These are phyloP conservation scores for Neopestalotiopsis clavispora DNA, from an alignment of 2,329 filamentous ascomycete species.

Conservation along the genomic window DNA sequence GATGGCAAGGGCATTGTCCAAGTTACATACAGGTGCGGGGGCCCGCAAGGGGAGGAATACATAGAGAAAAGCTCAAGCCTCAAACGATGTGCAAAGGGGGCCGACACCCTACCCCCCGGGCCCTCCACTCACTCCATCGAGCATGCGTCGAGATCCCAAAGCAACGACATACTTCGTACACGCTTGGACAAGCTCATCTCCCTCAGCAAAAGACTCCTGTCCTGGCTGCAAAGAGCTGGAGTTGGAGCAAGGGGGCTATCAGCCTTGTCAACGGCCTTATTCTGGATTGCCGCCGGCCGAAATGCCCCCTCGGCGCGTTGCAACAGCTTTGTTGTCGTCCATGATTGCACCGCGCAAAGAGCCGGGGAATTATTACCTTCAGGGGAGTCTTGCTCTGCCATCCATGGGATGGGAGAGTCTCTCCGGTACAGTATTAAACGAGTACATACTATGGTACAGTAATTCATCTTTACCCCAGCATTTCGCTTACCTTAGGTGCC, in stretches of 20 bases:
- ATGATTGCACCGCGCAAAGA: not conserved
- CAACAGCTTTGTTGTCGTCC: not conserved
- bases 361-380: not conserved
- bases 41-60: not conserved
- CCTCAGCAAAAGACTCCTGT: not conserved
- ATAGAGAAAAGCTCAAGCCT: not conserved
- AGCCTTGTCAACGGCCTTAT: not conserved
- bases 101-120: not conserved
- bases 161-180: not conserved
- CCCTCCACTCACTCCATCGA: not conserved
- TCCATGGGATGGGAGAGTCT: no score
- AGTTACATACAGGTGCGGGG: not conserved
- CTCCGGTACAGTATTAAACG: no score
- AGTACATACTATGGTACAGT: no score
- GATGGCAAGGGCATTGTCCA: not conserved
- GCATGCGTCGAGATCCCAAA: not conserved
- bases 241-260: not conserved
- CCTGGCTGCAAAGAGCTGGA: not conserved
- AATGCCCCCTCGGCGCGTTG: not conserved
- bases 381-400: not conserved
- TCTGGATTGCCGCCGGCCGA: not conserved
- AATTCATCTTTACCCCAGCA: not conserved
- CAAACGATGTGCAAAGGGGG: not conserved
- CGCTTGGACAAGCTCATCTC: conserved; percentile 8
- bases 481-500: not conserved